phyloP scores from a whole-genome alignment of 2,329 filamentous ascomycete species.

The Xylaria sp. region DNA sequence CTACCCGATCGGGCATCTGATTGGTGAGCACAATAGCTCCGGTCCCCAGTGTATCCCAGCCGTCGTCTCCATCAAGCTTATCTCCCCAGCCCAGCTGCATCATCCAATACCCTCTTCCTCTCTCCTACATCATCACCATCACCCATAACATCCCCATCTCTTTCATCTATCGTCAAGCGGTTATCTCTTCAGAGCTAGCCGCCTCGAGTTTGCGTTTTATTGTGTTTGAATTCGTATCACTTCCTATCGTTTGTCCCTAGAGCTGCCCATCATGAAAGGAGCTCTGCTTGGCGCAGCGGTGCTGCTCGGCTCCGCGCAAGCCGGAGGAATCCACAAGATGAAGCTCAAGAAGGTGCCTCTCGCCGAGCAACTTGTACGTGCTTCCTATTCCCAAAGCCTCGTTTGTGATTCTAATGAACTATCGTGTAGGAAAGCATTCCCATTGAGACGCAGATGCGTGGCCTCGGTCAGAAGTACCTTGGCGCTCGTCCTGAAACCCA shows the following conservation, averaged over 20 bases:
- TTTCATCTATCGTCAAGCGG: not conserved
- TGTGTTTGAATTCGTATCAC: not conserved
- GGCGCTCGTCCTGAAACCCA: conserved; percentile 74
- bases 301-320: conserved; percentile 82
- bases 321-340: conserved; percentile 90
- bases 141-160: conserved; percentile 4
- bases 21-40: conserved; percentile 19
- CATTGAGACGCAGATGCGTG: conserved; percentile 80
- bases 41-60: not conserved
- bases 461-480: conserved; percentile 96
- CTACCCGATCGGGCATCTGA: not conserved
- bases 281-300: conserved; percentile 76
- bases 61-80: conserved; percentile 13
- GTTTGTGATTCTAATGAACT: conserved; percentile 28
- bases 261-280: conserved; percentile 77
- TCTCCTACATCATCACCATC: conserved; percentile 20
- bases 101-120: conserved; percentile 16
- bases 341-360: conserved; percentile 97
- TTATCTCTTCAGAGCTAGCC: not conserved
- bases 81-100: conserved; percentile 27
- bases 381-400: not conserved
- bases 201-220: not conserved
- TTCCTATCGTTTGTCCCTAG: conserved; percentile 23
- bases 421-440: conserved; percentile 70
- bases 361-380: conserved; percentile 85